Evolutionary conservation across 108 stramenopile genomes (phyloP).

Genomic region (Nannochloropsis oceanica): DNA sequence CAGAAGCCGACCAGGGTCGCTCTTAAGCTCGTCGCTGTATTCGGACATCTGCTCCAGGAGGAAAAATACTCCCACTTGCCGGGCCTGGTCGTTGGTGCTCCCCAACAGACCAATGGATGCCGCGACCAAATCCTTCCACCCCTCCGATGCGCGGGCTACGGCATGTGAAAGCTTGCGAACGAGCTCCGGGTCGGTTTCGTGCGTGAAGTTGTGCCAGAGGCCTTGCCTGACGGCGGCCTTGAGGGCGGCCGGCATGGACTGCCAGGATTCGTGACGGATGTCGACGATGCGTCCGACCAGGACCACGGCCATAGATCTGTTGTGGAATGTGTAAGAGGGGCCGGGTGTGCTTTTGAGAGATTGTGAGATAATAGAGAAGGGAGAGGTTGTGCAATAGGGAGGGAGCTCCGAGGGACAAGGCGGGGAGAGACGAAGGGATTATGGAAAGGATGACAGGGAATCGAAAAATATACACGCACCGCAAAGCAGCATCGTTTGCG

Average conservation of each 20-base stretch:
- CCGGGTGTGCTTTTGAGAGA: neutral
- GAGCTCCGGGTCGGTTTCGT: neutral
- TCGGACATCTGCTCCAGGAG: neutral
- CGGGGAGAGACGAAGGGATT: no score
- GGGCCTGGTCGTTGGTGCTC: neutral
- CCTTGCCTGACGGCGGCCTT: neutral
- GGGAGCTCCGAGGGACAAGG: no score
- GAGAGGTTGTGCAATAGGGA: no score
- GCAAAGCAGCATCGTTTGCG: neutral
- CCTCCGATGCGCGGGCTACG: neutral
- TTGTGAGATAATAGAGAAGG: neutral
- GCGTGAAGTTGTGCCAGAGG: neutral
- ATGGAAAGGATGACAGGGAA: no score
- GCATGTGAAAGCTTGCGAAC: neutral
- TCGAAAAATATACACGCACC: neutral
- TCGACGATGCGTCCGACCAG: neutral
- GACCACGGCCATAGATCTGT: neutral
- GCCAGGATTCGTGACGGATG: neutral
- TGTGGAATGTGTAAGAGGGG: neutral
- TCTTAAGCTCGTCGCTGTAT: neutral
- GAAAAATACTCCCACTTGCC: neutral
- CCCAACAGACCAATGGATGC: neutral
- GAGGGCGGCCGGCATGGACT: neutral
- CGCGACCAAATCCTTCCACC: neutral
- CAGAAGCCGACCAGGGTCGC: neutral